Percentiles rank a stretch among this genome's conserved stretches.
Conservation (phyloP, 2,329 filamentous ascomycete genomes). For the Talaromyces albobiverticillius region DNA sequence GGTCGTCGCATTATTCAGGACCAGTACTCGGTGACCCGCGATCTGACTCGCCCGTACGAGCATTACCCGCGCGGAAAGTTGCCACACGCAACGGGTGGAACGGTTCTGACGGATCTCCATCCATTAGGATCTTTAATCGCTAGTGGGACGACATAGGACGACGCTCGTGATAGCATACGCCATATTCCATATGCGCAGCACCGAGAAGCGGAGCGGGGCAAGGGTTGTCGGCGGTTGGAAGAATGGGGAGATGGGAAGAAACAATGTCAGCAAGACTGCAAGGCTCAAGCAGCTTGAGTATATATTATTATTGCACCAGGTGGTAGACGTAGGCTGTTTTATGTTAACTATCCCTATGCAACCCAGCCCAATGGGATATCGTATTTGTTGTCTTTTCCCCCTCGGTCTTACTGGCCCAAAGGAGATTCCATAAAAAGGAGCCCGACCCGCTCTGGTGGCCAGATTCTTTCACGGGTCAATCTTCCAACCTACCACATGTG, state of each 20-base stretch:
- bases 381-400: constrained; percentile 2
- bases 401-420: constrained; percentile 2
- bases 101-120: not conserved
- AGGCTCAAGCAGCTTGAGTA: too few relatives aligned
- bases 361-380: constrained; percentile 2
- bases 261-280: too few relatives aligned
- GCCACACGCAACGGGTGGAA: not conserved
- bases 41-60: constrained; percentile 1
- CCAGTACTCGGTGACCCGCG: not conserved
- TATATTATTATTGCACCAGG: too few relatives aligned
- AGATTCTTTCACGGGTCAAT: constrained; percentile 12
- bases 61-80: not conserved
- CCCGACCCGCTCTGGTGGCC: constrained; percentile 13
- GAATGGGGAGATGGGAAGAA: too few relatives aligned
- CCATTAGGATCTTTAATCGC: not conserved
- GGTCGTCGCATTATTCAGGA: constrained; percentile 2
- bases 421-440: not conserved
- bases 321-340: too few relatives aligned
- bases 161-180: not conserved
- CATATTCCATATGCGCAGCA: not conserved
- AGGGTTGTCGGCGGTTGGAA: too few relatives aligned
- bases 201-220: too few relatives aligned
- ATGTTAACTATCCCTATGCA: too few relatives aligned
- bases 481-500: constrained; percentile 15
- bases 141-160: not conserved